These are phyloP conservation scores for Fusarium napiforme DNA, from an alignment of 2,329 filamentous ascomycete genomes.

Conservation along the genomic window DNA sequence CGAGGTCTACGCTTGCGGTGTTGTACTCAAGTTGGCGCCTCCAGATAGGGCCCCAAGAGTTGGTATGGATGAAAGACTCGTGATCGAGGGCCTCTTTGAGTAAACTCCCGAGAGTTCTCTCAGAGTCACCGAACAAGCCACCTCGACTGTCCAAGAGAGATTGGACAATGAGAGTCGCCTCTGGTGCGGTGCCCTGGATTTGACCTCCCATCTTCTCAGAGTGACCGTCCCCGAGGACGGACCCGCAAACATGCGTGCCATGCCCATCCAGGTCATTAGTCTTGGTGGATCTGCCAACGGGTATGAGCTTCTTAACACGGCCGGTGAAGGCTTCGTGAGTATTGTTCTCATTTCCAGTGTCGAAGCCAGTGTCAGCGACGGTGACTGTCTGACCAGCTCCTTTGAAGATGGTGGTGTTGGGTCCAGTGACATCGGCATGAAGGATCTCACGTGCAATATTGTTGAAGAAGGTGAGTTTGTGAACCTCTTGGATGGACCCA, in stretches of 20 bases:
- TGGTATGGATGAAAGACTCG: background rate
- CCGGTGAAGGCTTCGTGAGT: background rate
- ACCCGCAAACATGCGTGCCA: background rate
- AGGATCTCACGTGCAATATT: background rate
- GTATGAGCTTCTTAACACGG: background rate
- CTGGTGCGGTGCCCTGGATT: background rate
- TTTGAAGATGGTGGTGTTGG: background rate
- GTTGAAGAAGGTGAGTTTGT: background rate
- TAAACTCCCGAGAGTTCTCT: background rate
- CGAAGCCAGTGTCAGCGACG: background rate
- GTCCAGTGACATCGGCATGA: background rate
- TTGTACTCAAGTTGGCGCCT: fast-evolving
- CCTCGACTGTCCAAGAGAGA: fast-evolving
- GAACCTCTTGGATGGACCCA: background rate
- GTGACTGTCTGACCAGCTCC: background rate
- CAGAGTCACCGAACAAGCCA: fast-evolving
- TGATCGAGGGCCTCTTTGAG: background rate
- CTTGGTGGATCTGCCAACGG: background rate
- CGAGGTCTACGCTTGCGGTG: fast-evolving
- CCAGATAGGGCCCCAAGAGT: background rate
- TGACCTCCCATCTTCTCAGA: background rate
- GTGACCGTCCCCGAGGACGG: background rate
- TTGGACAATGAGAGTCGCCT: background rate
- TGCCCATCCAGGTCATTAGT: background rate
- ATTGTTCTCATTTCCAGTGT: background rate